Percentiles rank a stretch among this genome's conserved stretches.
Conservation (phyloP, 805 yeast genomes). For the Cyberlindnera amylophila region DNA sequence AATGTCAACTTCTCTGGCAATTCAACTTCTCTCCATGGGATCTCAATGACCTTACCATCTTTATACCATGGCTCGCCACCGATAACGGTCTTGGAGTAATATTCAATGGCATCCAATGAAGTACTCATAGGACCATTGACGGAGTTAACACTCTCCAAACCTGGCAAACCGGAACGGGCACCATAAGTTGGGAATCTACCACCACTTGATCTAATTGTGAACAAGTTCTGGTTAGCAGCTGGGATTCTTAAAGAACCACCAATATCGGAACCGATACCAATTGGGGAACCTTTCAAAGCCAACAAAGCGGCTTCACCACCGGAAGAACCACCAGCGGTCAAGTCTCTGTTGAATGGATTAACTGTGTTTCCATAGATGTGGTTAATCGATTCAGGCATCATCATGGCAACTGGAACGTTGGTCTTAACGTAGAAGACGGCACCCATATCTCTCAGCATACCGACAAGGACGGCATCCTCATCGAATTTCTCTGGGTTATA, state of each 20-base stretch:
- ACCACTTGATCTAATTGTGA: conserved; percentile 41
- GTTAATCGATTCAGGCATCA: conserved; percentile 45
- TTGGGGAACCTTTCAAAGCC: conserved; percentile 40
- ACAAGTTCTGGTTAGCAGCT: conserved; percentile 39
- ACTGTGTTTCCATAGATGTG: conserved; percentile 43
- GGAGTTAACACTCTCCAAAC: conserved; percentile 34
- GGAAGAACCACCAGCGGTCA: conserved; percentile 50
- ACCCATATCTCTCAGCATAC: conserved; percentile 40
- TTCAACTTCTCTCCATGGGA: conserved; percentile 39
- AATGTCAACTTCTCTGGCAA: conserved; percentile 37
- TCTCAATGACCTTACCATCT: conserved; percentile 38
- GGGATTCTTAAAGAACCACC: conserved; percentile 52
- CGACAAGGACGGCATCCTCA: conserved; percentile 38
- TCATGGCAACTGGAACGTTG: conserved; percentile 47
- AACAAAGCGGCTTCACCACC: conserved; percentile 53
- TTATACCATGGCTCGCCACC: conserved; percentile 38
- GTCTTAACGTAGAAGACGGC: conserved; percentile 56
- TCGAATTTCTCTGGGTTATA: conserved; percentile 16
- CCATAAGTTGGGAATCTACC: conserved; percentile 38
- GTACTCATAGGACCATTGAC: conserved; percentile 48
- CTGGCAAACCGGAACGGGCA: conserved; percentile 23
- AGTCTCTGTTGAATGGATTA: conserved; percentile 40
- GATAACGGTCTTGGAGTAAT: conserved; percentile 30
- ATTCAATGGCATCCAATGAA: conserved; percentile 36
- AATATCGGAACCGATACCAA: conserved; percentile 54